Evolutionary conservation across 345 rosid genomes (phyloP).

Genomic region (Luvunga scandens): DNA sequence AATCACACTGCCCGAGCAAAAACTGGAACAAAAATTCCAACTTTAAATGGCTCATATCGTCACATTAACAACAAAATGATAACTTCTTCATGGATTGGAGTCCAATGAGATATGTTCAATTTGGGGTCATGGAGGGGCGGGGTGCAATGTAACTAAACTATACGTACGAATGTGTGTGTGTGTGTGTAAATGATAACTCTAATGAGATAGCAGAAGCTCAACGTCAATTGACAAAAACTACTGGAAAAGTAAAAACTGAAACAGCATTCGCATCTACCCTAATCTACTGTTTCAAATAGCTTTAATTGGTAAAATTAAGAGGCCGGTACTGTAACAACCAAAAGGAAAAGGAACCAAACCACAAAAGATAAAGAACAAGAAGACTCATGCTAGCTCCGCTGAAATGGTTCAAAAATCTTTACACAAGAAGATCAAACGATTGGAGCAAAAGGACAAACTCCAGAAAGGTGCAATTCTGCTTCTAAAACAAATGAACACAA

Average conservation of each 20-base stretch:
- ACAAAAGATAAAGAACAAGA: not conserved
- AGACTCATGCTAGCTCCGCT: not conserved
- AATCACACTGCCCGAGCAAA: not conserved
- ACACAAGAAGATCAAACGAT: conserved; percentile 1
- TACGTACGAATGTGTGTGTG: no score
- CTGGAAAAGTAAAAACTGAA: not conserved
- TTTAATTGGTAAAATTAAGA: not conserved
- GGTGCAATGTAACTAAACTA: no score
- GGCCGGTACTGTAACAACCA: not conserved
- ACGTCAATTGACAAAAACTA: not conserved
- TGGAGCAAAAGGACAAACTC: not conserved
- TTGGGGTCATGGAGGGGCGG: no score
- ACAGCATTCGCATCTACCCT: not conserved
- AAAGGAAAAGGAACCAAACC: not conserved
- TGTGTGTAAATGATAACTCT: not conserved
- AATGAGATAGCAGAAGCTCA: not conserved
- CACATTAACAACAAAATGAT: not conserved
- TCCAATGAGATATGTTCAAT: no score
- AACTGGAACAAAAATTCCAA: not conserved
- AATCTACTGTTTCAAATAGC: not conserved
- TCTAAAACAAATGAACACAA: no score
- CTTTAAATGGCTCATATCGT: not conserved
- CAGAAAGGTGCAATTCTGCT: not conserved
- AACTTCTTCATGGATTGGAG: no score
- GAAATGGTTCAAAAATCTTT: not conserved